These are phyloP conservation scores for Trichosporon faecale DNA, from an alignment of 1,284 basidiomycete species.

Conservation along the genomic window DNA sequence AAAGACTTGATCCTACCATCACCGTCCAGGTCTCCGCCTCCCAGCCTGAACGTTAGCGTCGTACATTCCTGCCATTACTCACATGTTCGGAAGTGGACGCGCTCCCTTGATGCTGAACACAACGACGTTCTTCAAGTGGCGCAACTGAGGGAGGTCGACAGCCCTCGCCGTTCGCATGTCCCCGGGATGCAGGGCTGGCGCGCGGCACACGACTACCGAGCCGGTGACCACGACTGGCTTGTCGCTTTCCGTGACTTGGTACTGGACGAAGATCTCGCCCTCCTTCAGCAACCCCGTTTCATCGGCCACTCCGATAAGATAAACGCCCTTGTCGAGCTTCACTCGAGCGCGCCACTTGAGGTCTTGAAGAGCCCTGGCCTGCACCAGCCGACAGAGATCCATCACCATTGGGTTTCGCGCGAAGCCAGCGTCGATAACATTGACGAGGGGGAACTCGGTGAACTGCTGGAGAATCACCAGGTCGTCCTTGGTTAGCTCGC, in stretches of 20 bases:
- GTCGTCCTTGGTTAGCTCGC: conserved; percentile 31
- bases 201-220: conserved; percentile 47
- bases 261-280: conserved; percentile 51
- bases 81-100: conserved; percentile 50
- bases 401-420: conserved; percentile 43
- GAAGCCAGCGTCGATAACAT: conserved; percentile 43
- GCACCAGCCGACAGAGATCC: conserved; percentile 45
- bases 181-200: conserved; percentile 48
- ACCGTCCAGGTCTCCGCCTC: conserved; percentile 52
- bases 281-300: conserved; percentile 43
- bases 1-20: conserved; percentile 28
- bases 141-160: conserved; percentile 42
- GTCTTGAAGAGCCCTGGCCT: conserved; percentile 46
- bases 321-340: conserved; percentile 42
- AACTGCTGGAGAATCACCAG: conserved; percentile 26
- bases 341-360: conserved; percentile 52
- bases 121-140: conserved; percentile 50
- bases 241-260: conserved; percentile 35
- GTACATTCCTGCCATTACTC: conserved; percentile 3
- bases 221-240: conserved; percentile 35
- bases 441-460: conserved; percentile 44
- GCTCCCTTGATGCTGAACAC: conserved; percentile 47
- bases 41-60: conserved; percentile 36
- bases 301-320: conserved; percentile 49
- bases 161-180: conserved; percentile 46